Conservation (phyloP, 2,329 filamentous ascomycete species). For the Neospermospora avenae region DNA sequence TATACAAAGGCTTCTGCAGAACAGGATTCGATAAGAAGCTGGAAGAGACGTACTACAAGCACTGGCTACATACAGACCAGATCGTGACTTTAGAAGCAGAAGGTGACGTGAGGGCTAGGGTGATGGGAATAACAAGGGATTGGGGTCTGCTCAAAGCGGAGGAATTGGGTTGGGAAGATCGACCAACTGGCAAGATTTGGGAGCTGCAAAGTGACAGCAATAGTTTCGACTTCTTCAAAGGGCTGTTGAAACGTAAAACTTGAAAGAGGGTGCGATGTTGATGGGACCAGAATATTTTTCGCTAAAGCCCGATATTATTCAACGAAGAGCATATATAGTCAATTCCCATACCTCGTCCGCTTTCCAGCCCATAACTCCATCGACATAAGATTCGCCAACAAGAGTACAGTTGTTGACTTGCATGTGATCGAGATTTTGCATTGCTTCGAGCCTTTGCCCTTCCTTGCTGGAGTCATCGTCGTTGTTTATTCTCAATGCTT, state of each 20-base stretch:
- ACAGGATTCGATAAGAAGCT: conserved; percentile 72
- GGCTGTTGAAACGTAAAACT: conserved; percentile 73
- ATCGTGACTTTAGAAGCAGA: conserved; percentile 74
- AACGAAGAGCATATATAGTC: background rate
- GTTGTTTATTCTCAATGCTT: background rate
- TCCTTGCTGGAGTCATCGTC: background rate
- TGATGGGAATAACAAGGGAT: conserved; percentile 86
- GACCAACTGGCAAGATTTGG: conserved; percentile 73
- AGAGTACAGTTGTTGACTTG: conserved; percentile 3
- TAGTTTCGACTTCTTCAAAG: conserved; percentile 96
- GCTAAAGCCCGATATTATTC: background rate
- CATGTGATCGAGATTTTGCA: background rate
- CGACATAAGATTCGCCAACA: conserved; percentile 7
- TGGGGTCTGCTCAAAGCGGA: conserved; percentile 86
- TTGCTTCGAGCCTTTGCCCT: background rate
- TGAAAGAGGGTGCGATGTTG: background rate
- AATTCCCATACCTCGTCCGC: background rate
- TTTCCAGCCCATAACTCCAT: conserved; percentile 5
- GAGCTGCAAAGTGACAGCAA: conserved; percentile 94
- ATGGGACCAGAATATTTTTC: too few relatives aligned
- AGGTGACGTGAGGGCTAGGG: conserved; percentile 68
- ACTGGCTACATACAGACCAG: conserved; percentile 83
- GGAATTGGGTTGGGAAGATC: conserved; percentile 71
- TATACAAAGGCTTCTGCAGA: conserved; percentile 72
- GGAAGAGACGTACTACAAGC: conserved; percentile 71